These are phyloP conservation scores for Alternaria gaisen DNA, from an alignment of 2,329 filamentous ascomycete species.

Conservation along the genomic window DNA sequence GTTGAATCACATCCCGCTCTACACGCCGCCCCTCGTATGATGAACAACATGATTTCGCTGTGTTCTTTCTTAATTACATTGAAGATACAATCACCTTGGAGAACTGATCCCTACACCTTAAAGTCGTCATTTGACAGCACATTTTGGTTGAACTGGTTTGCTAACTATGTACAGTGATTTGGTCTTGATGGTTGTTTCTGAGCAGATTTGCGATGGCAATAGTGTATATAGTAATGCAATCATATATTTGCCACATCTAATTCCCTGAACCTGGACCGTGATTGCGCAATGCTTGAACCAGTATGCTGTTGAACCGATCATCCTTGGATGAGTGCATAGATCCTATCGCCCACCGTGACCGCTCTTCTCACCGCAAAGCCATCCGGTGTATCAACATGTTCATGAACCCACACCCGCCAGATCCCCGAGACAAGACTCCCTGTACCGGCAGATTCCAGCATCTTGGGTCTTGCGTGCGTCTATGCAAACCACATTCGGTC, in stretches of 20 bases:
- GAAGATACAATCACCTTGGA: conserved; percentile 72
- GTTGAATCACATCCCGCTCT: conserved; percentile 9
- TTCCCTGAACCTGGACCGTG: not conserved
- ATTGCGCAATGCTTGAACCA: not conserved
- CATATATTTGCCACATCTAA: not conserved
- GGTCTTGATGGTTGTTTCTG: not conserved
- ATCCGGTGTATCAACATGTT: conserved; percentile 11
- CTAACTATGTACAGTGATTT: conserved; percentile 17
- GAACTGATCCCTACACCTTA: conserved; percentile 61
- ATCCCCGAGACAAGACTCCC: conserved; percentile 13
- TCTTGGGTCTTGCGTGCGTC: conserved; percentile 11
- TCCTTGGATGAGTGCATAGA: not conserved
- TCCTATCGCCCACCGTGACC: conserved; percentile 18
- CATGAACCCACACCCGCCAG: not conserved
- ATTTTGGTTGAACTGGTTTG: conserved; percentile 5
- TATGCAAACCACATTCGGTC: conserved; percentile 5
- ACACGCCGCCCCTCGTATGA: conserved; percentile 54
- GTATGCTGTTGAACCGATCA: not conserved
- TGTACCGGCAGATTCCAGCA: conserved; percentile 16
- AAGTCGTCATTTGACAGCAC: not conserved
- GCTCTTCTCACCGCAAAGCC: conserved; percentile 23
- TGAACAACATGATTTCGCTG: conserved; percentile 67
- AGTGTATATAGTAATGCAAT: conserved; percentile 14
- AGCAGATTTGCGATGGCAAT: conserved; percentile 4
- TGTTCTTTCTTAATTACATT: conserved; percentile 70